These are phyloP conservation scores for Aphanomyces astaci DNA, from an alignment of 352 stramenopile genomes.

Conservation along the genomic window DNA sequence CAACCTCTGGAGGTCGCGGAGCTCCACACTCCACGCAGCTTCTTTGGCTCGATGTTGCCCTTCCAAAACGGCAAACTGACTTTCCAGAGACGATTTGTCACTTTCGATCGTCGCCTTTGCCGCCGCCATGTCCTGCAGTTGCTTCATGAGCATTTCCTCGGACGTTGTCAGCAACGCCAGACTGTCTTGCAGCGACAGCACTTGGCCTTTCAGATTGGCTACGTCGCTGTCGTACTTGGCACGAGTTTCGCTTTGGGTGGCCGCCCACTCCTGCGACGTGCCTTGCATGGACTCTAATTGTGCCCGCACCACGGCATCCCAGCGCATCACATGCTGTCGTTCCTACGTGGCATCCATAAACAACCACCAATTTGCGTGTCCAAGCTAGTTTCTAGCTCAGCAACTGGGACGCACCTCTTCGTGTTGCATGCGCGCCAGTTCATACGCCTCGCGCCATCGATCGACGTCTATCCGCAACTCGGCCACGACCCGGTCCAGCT, in stretches of 20 bases:
- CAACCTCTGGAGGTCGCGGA: not conserved
- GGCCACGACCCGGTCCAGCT: not conserved
- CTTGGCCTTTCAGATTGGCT: not conserved
- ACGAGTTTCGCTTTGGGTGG: not conserved
- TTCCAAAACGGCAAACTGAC: not conserved
- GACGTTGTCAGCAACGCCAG: not conserved
- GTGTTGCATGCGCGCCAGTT: not conserved
- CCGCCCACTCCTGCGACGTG: not conserved
- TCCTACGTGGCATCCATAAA: not conserved
- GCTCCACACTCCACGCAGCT: not conserved
- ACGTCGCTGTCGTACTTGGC: not conserved
- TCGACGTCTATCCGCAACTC: not conserved
- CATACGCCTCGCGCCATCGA: not conserved
- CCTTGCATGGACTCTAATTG: not conserved
- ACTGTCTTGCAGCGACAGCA: not conserved
- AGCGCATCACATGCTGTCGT: not conserved
- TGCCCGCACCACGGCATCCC: not conserved
- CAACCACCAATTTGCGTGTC: too few relatives aligned
- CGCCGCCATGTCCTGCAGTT: not conserved
- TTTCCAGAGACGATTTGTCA: not conserved
- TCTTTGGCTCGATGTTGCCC: not conserved
- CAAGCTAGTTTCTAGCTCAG: too few relatives aligned
- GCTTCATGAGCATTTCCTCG: not conserved
- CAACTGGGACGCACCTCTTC: slow-evolving; percentile 6
- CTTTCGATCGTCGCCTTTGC: not conserved